Evolutionary conservation across 106 monocot species (phyloP), one percentile per base, ranked within the genome.

Genomic region (Amphibolis antarctica): DNA sequence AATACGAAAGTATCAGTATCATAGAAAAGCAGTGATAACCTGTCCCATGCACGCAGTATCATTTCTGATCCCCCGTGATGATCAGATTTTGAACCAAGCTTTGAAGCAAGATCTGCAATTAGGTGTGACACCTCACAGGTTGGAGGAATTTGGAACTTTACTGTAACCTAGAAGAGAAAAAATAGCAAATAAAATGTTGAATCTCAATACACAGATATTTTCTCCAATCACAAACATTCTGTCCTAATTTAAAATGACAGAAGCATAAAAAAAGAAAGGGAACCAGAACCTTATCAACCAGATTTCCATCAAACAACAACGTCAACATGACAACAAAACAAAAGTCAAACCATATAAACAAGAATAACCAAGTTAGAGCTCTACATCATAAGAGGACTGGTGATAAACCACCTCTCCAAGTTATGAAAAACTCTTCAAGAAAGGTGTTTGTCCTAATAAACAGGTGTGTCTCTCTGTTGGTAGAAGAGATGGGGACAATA

Each of bases 61-160:
- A 74, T 74, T 74, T 67, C 74, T 45, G 74, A 74, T 25, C 67
- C 74, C 17, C 67, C 74, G 12, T 67, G 55, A 24, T 61, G 20
- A 48, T 74, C 74, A 50, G 20, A 46, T 28, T 74, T 74, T 51
- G 67, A 30, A 44, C 74, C 74, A 20, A 74, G 67, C 43, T 67
- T 67, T 27, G 74, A 74, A 61, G 60, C 67, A 67, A 74, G 59
- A 61, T 61, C 67, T 44, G 42, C 74, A 43, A 74, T 74, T 22
- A 74, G 43, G 74, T 45, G 51, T 26, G 74, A 44, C n/a, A 67
- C 31, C 20, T 67, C 74, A 67, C 74, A 74, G 5, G 59, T 50
- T 52, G 66, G 44, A 66, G 74, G 74, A 44, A 74, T 45, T 28
- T 45, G 49, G 60, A 74, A 74, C 24, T 74, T 74, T 11, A 74